These are phyloP conservation scores for Rosa hybrid DNA, from an alignment of 331 rosid species.

Conservation along the genomic window DNA sequence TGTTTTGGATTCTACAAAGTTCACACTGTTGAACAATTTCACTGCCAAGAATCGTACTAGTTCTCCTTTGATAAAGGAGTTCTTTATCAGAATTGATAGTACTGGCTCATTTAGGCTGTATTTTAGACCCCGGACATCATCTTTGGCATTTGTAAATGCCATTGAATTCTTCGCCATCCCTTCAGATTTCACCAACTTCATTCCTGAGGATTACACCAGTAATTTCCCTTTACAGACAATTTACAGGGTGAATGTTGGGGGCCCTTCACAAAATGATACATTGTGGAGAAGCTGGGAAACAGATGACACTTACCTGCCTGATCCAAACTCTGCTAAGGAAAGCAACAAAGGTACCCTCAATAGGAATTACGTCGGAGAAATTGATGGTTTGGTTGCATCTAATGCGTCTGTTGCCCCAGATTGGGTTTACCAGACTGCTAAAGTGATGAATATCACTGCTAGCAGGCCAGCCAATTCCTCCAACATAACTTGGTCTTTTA, in stretches of 20 bases:
- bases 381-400: background rate
- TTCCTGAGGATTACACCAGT: conserved; percentile 4
- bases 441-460: background rate
- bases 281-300: conserved; percentile 47
- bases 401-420: conserved; percentile 25
- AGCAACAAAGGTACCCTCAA: background rate
- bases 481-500: conserved; percentile 48
- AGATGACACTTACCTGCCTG: conserved; percentile 27
- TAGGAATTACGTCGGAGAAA: accelerated
- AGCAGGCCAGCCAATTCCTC: background rate
- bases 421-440: conserved; percentile 46
- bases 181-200: conserved; percentile 1
- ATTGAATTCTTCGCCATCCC: conserved; percentile 45
- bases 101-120: conserved; percentile 22
- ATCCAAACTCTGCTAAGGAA: background rate
- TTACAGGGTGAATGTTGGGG: conserved; percentile 27
- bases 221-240: background rate
- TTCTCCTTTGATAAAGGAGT: conserved; percentile 7
- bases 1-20: conserved; percentile 11
- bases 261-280: background rate
- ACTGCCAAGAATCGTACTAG: background rate
- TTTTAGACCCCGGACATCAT: conserved; percentile 35
- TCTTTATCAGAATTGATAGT: conserved; percentile 8
- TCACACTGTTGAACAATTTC: conserved; percentile 5
- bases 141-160: conserved; percentile 65